Base-by-base conservation (phyloP, 2,329 filamentous ascomycete species). In the Colletotrichum filicis region DNA sequence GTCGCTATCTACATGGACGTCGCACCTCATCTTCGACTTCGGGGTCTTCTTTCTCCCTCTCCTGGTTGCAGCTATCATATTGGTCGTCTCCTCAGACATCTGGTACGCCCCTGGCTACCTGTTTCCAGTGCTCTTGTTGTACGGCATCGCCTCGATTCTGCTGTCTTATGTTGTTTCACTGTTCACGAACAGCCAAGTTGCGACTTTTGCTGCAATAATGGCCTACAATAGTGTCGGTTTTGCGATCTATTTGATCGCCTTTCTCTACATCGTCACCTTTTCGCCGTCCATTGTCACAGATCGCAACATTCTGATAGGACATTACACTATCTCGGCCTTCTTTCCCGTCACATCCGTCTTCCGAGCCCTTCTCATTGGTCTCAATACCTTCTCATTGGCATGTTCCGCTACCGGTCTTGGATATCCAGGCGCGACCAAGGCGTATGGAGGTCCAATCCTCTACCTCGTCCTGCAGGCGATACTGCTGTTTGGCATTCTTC, bases 41-140 rank as follows among this genome's bases (percentile, higher is more conserved):
- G 79, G 89, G 52, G 91, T 97, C 68, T 91, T 95, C 1, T 79
- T 97, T 14, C 76, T 90, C 4, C 89, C 91, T 28, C 91, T 92
- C n/a, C 91, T 91, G 5, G 77, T 97, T 12, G 87, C 90, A 8
- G 90, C 91, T 24, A 90, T 90, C 30, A 90, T 97, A 24, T 95
- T 95, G 80, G 90, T 88, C 0, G 89, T 87, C 1, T 82, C 89
- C 19, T 92, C 91, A 0, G 80, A 86, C 66, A 87, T 92, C 2
- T 97, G 94, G 91, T 98, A 94, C 77, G 88, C 92, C 68, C 86
- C 95, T 4, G 93, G 91, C 57, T 97, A 97, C 79, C 84, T 98
- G 8, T 97, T 97, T 79, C 83, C 96, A 8, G 87, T 97, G 49
- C 68, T 75, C 28, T n/a, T 75, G 0, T 56, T 75, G 0, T 98